A percentile compares a stretch with the other conserved stretches of the same genome.
These are phyloP conservation scores for Trametes sanguinea DNA, from an alignment of 768 basidiomycete species.

Conservation along the genomic window DNA sequence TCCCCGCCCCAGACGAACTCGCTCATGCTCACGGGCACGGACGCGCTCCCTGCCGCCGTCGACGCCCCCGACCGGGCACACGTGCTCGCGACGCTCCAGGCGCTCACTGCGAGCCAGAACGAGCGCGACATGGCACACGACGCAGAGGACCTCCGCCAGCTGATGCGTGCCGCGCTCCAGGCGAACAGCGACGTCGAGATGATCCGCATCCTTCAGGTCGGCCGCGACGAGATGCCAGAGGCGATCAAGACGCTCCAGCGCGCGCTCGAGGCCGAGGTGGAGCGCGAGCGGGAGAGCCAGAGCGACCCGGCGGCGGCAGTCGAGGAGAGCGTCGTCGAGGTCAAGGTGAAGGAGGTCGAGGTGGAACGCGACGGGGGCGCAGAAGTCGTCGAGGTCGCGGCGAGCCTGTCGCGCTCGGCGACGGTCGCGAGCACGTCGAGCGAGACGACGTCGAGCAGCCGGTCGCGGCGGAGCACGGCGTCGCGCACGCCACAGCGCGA, in stretches of 20 bases:
- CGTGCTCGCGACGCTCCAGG: constrained; percentile 22
- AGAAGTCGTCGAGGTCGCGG: not conserved
- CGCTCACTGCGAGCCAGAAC: constrained; percentile 42
- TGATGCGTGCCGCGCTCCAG: constrained; percentile 60
- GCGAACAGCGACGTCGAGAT: constrained; percentile 64
- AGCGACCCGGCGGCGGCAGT: constrained; percentile 17
- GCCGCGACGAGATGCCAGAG: constrained; percentile 72
- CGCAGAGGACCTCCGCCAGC: constrained; percentile 52
- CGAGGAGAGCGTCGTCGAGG: constrained; percentile 4
- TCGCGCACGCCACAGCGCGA: constrained; percentile 33
- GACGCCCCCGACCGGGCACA: constrained; percentile 1
- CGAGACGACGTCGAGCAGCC: constrained; percentile 5
- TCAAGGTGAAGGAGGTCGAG: too few relatives aligned
- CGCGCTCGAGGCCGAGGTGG: constrained; percentile 53
- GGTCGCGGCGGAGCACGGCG: not conserved
- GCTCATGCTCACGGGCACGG: constrained; percentile 21
- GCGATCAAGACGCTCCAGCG: constrained; percentile 80
- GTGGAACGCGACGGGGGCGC: too few relatives aligned
- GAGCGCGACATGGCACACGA: constrained; percentile 53
- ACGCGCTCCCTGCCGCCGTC: not conserved
- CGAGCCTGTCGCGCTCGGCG: constrained; percentile 7
- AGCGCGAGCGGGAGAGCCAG: constrained; percentile 14
- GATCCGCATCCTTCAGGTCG: constrained; percentile 61
- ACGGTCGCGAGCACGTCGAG: constrained; percentile 11
- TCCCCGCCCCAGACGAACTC: not conserved